Percentiles rank a stretch among this genome's conserved stretches.
Conservation (phyloP, 73 alveolate genomes). For the Breviolum minutum region DNA sequence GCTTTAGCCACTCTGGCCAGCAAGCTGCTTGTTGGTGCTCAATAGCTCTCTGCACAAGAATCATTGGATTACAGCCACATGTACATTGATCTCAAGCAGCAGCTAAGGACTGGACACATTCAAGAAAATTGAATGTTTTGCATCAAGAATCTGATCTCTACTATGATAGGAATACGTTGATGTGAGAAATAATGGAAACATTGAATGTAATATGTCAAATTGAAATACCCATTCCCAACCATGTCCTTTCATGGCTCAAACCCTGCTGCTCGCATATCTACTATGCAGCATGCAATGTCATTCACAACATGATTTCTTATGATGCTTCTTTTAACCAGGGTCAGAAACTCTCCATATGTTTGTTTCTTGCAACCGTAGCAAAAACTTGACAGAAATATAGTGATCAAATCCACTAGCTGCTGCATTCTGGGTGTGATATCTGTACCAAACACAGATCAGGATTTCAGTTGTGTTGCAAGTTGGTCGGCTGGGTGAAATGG, state of each 20-base stretch:
- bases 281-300: not conserved
- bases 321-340: too few species aligned
- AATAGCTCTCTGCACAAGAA: slow-evolving; percentile 46
- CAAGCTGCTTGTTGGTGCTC: not conserved
- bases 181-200: too few species aligned
- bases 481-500: slow-evolving; percentile 43
- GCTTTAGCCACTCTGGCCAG: not conserved
- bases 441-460: slow-evolving; percentile 40
- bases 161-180: too few species aligned
- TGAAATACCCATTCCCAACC: too few species aligned
- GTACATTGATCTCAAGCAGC: slow-evolving; percentile 22
- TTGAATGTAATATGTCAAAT: too few species aligned
- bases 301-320: not conserved
- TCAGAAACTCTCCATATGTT: too few species aligned
- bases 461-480: slow-evolving; percentile 9
- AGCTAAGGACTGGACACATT: not conserved
- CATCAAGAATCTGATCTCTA: too few species aligned
- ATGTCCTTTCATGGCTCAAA: not conserved
- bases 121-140: too few species aligned
- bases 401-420: slow-evolving; percentile 7
- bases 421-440: slow-evolving; percentile 27
- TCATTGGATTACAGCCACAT: slow-evolving; percentile 37
- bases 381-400: not conserved
- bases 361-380: too few species aligned
- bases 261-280: not conserved